Base-by-base conservation (phyloP, 306 rosid genomes). In the Malus asiatica region DNA sequence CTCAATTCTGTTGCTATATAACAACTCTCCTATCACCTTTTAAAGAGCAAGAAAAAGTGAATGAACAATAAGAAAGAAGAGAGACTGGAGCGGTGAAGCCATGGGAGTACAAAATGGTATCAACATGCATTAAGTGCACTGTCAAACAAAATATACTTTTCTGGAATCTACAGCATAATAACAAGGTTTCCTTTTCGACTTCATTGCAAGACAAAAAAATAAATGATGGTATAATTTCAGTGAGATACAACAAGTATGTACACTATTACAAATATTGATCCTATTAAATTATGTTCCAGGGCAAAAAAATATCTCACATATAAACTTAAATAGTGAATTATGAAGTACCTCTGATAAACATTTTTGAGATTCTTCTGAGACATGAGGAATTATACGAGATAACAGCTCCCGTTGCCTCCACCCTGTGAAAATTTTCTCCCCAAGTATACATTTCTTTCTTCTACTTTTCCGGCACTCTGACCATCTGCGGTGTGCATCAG, bases 401-500 rank as follows among this genome's bases (percentile, higher is more conserved):
- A 87, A 32, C 25, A 92, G 79, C 76, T 87, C 91, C 22, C 82
- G 85, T 75, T 88, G 93, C 78, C 88, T 87, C 90, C 86, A 81
- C 59, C 90, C 93, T 1, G 90, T 72, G 79, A 92, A 87, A 68
- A 88, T 81, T 79, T 90, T 92, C 71, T 79, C 71, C 9, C 97
- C 96, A 2, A 48, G 83, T 30, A 71, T 66, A 72, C 88, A 76
- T 82, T 87, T 92, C 75, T 78, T 88, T 65, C 84, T 93, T 77
- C 87, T 87, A 53, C 63, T 30, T 70, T 90, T 90, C 82, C 75
- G 82, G 76, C 86, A 83, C 19, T 66, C 83, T 25, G 96, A 86
- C 97, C 96, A 90, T 83, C 91, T 90, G 68, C 77, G 52, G 77
- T 87, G 80, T 64, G 76, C 88, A 72, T 77, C 86, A 60, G 92